Conservation (phyloP, 208 protist genomes). For the Leishmania tarentolae region DNA sequence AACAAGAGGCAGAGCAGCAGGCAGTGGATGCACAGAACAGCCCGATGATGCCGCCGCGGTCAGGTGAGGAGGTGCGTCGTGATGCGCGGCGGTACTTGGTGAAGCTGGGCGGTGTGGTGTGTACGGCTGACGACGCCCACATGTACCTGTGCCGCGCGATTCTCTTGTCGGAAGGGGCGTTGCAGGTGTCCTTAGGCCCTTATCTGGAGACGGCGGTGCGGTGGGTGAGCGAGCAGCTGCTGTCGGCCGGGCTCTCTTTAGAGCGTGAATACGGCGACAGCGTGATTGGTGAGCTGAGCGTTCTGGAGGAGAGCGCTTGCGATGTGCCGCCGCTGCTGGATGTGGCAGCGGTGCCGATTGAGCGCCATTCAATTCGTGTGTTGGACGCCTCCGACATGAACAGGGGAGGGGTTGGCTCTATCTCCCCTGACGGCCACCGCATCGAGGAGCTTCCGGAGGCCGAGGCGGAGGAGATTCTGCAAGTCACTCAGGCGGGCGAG, state of each 20-base stretch:
- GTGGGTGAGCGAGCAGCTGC: slow-evolving; percentile 47
- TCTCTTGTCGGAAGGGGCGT: slow-evolving; percentile 27
- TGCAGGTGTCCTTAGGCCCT: slow-evolving; percentile 43
- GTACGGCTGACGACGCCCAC: slow-evolving; percentile 55
- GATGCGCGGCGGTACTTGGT: slow-evolving; percentile 41
- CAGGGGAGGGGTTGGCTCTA: background rate
- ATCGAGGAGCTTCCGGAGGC: slow-evolving; percentile 19
- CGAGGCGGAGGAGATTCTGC: slow-evolving; percentile 26
- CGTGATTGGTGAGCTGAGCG: slow-evolving; percentile 28
- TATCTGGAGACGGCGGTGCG: slow-evolving; percentile 41
- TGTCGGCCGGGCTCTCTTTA: slow-evolving; percentile 39
- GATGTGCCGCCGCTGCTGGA: slow-evolving; percentile 23
- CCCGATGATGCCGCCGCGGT: slow-evolving; percentile 11
- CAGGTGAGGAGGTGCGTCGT: slow-evolving; percentile 34
- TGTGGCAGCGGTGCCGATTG: slow-evolving; percentile 11
- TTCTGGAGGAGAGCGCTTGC: slow-evolving; percentile 10
- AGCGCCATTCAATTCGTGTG: slow-evolving; percentile 17
- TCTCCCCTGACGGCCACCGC: background rate
- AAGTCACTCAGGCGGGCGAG: slow-evolving; percentile 17
- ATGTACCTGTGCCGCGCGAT: slow-evolving; percentile 43
- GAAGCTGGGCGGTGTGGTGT: slow-evolving; percentile 37
- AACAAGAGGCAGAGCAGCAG: slow-evolving; percentile 37
- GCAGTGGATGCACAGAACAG: slow-evolving; percentile 4
- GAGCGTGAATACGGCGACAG: slow-evolving; percentile 36
- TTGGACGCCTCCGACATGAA: slow-evolving; percentile 19